Evolutionary conservation across 768 basidiomycete species (phyloP).

Genomic region (Tulasnella sp.): DNA sequence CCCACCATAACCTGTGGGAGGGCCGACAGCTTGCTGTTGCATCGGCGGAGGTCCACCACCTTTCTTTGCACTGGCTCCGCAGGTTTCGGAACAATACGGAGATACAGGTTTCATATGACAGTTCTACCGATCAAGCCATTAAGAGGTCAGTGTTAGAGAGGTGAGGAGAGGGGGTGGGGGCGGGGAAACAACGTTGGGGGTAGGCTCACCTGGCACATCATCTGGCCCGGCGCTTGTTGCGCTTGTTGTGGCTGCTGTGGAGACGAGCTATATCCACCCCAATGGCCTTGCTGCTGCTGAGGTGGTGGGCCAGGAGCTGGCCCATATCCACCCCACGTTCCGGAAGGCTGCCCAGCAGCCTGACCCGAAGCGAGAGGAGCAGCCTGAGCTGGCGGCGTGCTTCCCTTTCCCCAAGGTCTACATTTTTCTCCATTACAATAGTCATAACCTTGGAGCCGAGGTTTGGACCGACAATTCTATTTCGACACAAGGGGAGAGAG

Average conservation of each 20-base stretch:
- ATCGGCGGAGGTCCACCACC: not conserved
- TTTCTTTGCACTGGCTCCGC: not conserved
- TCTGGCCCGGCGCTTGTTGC: not conserved
- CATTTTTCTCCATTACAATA: too few relatives aligned
- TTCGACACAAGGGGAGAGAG: too few relatives aligned
- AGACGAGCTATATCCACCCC: not conserved
- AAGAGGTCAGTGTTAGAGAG: not conserved
- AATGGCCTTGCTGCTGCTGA: not conserved
- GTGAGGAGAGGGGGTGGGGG: not conserved
- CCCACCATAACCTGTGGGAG: not conserved
- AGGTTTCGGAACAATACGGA: not conserved
- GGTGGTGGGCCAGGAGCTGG: not conserved
- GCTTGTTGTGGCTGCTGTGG: not conserved
- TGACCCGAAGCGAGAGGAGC: not conserved
- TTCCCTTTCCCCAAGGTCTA: too few relatives aligned
- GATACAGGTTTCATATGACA: not conserved
- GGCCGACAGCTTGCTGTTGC: too few relatives aligned
- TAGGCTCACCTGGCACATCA: not conserved
- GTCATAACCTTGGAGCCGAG: too few relatives aligned
- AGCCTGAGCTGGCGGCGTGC: too few relatives aligned
- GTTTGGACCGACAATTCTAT: too few relatives aligned
- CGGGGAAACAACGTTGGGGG: not conserved
- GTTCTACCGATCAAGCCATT: not conserved
- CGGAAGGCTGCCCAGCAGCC: not conserved
- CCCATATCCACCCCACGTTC: not conserved